Evolutionary conservation across 768 basidiomycete genomes (phyloP).

Genomic region (Rhodocollybia butyracea): DNA sequence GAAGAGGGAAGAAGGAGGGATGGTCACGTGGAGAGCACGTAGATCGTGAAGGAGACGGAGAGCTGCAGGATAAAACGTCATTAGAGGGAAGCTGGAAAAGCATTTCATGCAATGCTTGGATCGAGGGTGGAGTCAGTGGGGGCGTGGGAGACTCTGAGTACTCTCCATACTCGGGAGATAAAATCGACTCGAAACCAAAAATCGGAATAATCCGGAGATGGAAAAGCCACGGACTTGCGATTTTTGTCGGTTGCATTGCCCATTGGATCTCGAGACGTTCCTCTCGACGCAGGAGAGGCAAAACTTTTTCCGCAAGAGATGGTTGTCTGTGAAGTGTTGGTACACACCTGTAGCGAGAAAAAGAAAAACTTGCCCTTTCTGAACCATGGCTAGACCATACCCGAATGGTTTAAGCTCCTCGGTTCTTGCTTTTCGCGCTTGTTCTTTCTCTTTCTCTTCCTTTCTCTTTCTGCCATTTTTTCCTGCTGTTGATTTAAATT

Average conservation of each 20-base stretch:
- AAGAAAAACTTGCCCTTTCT: not conserved
- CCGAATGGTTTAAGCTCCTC: too few species aligned
- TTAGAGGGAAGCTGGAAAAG: not conserved
- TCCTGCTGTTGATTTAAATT: too few species aligned
- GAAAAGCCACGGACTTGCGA: too few species aligned
- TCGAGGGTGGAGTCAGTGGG: not conserved
- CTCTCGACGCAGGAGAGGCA: not conserved
- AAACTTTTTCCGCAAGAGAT: not conserved
- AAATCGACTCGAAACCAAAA: too few species aligned
- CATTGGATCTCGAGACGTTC: not conserved
- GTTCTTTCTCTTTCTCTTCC: too few species aligned
- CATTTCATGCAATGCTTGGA: not conserved
- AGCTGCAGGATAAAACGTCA: not conserved
- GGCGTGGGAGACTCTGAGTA: too few species aligned
- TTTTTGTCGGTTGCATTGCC: not conserved
- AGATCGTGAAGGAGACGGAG: conserved; percentile 27
- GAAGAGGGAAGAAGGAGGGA: conserved; percentile 22
- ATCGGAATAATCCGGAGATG: too few species aligned
- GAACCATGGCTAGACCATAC: not conserved
- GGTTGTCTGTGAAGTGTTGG: too few species aligned
- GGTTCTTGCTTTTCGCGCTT: too few species aligned
- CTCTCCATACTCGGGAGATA: too few species aligned
- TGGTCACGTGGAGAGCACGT: conserved; percentile 21
- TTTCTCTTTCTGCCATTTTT: too few species aligned
- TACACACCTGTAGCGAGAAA: too few species aligned